Evolutionary conservation across 805 yeast genomes (phyloP), one percentile per base, ranked within the genome.

Genomic region (Blastobotrys muscicola): DNA sequence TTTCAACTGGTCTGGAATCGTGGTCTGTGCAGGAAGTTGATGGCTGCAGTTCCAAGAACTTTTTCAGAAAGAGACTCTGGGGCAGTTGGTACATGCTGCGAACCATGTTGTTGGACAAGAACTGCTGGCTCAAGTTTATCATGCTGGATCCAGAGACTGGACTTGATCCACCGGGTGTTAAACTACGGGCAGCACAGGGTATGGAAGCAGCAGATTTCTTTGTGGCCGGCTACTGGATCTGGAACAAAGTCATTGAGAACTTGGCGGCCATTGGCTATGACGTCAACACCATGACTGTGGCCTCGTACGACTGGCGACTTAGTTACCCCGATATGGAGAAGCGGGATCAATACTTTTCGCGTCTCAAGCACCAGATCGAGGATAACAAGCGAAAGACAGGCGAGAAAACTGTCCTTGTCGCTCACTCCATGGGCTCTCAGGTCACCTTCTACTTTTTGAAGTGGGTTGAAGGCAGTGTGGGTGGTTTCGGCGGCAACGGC

Each of bases 391-490:
- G 60, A 11, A 52, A 68, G 13, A 73, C 72, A 5, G 80, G 87
- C 43, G 69, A 74, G 43, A 90, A 87, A 55, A 67, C 84, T 1
- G 79, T 82, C n/a, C 55, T 92, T 11, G 73, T 80, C 13, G 94
- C 95, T 15, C 98, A 92, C 61, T 90, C 97, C 0, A 92, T 92
- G 98, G 98, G 98, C 2, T 73, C 94, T 0, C 97, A 92, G 64
- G 75, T 92, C 32, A 75, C 82, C 2, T 85, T 76, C 58, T 92
- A 85, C 61, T 92, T 92, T 58, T 62, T 92, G 67, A 87, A 92
- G 63, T 92, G 98, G 98, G 97, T 75, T 5, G 98, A 92, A 61
- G 96, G 97, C 0, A 68, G 71, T 41, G 97, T 96, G 4, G 63
- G 65, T 44, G 97, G 97, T 29, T 63, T 65, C 45, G 98, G 98